Evolutionary conservation across 2,329 filamentous ascomycete species (phyloP).

Genomic region (Scedosporium apiospermum): DNA sequence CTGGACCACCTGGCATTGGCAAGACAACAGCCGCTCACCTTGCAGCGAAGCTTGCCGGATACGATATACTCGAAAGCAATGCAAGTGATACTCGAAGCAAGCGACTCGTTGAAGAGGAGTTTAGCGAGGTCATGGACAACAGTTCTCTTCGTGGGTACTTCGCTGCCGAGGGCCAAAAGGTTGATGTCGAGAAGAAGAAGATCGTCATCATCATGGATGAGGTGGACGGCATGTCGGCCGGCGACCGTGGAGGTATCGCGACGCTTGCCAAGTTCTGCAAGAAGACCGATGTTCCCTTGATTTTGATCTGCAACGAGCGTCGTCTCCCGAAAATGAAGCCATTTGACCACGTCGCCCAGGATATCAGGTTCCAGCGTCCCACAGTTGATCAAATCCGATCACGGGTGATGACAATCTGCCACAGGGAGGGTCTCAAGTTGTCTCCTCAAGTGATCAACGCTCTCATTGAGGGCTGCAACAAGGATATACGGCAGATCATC

Average conservation of each 20-base stretch:
- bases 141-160: constrained; percentile 90
- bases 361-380: constrained; percentile 80
- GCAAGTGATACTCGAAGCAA: constrained; percentile 95
- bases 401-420: constrained; percentile 90
- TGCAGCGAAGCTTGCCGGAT: constrained; percentile 85
- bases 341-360: constrained; percentile 78
- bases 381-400: constrained; percentile 86
- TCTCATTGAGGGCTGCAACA: constrained; percentile 88
- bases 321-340: constrained; percentile 95
- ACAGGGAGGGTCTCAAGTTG: constrained; percentile 80
- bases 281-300: constrained; percentile 89
- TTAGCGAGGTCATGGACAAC: constrained; percentile 88
- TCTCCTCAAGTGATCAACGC: constrained; percentile 78
- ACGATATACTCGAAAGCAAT: constrained; percentile 89
- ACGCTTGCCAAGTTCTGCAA: constrained; percentile 90
- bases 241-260: constrained; percentile 90
- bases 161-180: constrained; percentile 68
- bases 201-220: constrained; percentile 97
- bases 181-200: constrained; percentile 79
- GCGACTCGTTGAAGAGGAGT: constrained; percentile 79
- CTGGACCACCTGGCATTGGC: constrained; percentile 90
- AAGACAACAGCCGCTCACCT: constrained; percentile 97
- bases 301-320: constrained; percentile 96
- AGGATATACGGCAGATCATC: constrained; percentile 95
- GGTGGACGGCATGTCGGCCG: constrained; percentile 97